Evolutionary conservation across 805 yeast genomes (phyloP), one percentile per base, ranked within the genome.

Genomic region (Cephaloascus albidus): DNA sequence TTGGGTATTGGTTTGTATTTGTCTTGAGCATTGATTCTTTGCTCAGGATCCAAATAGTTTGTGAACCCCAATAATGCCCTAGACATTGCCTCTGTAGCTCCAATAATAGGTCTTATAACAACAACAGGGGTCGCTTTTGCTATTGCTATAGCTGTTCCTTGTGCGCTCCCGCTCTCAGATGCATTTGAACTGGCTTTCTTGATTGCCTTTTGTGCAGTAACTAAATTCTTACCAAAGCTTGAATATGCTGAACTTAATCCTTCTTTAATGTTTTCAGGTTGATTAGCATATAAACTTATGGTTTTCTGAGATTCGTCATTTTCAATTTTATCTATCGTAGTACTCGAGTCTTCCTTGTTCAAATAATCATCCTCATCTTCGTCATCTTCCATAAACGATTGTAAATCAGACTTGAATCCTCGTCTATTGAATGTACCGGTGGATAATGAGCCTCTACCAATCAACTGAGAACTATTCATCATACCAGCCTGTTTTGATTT

Each of bases 1-100:
- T 23, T 23, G 28, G 28, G 12, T 6, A 23, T 12, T 8, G 27
- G 19, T 39, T 76, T 76, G 52, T 85, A 85, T 57, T 84, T 84
- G 45, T 85, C 94, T 39, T 72, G 72, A 3, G 79, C 65, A 42
- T 75, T 77, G 33, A 61, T 54, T 38, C 74, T 67, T 44, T 79
- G 76, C 18, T 68, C 67, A 2, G 88, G 81, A 53, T 86, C 90
- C 27, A 89, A 60, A 44, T 81, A 83, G 53, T 87, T 88, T 33
- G 87, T 78, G 5, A 89, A 69, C 1, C 97, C 97, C 62, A 86
- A 72, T 38, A 89, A 64, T 1, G 95, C 73, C 51, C 79, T 84
- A 4, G 90, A 81, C 4, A 89, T 69, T 0, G 95, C 95, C 54
- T 87, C 96, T 0, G 96, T 84, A 0, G 95, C 87, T 2, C 97